phyloP scores from a whole-genome alignment of 306 rosid genomes.

The Inga laurina region DNA sequence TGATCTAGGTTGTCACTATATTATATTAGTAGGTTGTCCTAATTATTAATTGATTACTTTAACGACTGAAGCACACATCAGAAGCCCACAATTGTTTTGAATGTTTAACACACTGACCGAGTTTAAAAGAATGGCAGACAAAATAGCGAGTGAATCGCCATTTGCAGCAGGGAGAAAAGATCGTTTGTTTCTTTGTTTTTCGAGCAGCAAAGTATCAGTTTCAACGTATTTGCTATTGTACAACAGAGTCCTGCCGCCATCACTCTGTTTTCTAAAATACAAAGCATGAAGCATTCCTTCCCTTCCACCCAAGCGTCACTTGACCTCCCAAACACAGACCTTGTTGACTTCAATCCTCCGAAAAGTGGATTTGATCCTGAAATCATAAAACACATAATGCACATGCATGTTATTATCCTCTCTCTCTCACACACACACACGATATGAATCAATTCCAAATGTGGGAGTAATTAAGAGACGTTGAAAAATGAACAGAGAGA shows the following conservation, averaged over 20 bases:
- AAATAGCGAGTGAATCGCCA: constrained; percentile 57
- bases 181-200: constrained; percentile 57
- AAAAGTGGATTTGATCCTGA: constrained; percentile 76
- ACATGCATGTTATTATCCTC: neutral
- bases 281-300: constrained; percentile 86
- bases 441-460: no score
- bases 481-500: neutral
- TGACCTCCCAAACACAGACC: constrained; percentile 61
- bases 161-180: constrained; percentile 59
- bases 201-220: constrained; percentile 58
- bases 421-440: neutral
- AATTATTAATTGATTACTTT: no score
- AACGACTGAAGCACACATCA: no score
- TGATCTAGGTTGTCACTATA: no score
- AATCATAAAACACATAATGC: neutral
- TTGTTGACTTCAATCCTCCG: constrained; percentile 70
- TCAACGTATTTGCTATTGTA: constrained; percentile 69
- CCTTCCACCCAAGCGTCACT: constrained; percentile 76
- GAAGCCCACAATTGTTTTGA: no score
- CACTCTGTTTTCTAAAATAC: constrained; percentile 40
- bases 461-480: no score
- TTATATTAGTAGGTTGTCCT: no score
- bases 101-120: constrained; percentile 43
- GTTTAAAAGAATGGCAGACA: constrained; percentile 59
- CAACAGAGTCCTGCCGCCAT: constrained; percentile 40